Base-by-base conservation (phyloP, 2,329 filamentous ascomycete species). In the Epichloe gansuensis region DNA sequence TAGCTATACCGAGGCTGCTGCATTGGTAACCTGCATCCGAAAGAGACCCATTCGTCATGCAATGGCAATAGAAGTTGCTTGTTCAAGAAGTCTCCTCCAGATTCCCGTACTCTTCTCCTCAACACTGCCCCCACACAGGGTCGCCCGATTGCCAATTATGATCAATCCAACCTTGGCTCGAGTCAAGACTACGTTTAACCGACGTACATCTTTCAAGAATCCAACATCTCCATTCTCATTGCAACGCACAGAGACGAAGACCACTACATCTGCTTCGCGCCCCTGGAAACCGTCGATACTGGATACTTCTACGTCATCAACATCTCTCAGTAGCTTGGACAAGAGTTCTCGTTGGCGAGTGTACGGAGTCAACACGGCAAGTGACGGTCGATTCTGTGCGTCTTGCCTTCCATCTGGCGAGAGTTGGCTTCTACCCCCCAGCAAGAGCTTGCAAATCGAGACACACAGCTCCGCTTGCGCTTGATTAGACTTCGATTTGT, bases 211-310 rank as follows among this genome's bases (percentile, higher is more conserved):
- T 40, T 40, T 40, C 39, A 73, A 52, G 50, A 72, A 70, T 0
- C 71, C 70, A 53, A 71, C 65, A 8, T 71, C 61, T 4, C 54
- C 42, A 47, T 60, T 59, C 12, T 62, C 60, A 55, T 74, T 74
- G 54, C 67, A 71, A 8, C 71, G 60, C 5, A 71, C 69, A 1
- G 68, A 70, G 5, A 70, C 65, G 53, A 68, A 72, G 5, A 74
- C 61, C 2, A 73, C 58, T 35, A 73, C 60, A 46, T 73, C 71
- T 1, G 69, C 68, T 58, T 72, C 69, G 1, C 65, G 63, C 1
- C 68, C 70, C 51, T 74, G 70, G 53, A 70, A 74, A 3, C 65
- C 64, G 54, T 74, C 71, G 44, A 73, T 68, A 49, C 67, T 72
- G 2, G 62, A 68, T 1, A 71, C 60, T 46, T 69, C 38, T 15